Conservation (phyloP, 2,329 filamentous ascomycete genomes). For the Xylaria sp. region DNA sequence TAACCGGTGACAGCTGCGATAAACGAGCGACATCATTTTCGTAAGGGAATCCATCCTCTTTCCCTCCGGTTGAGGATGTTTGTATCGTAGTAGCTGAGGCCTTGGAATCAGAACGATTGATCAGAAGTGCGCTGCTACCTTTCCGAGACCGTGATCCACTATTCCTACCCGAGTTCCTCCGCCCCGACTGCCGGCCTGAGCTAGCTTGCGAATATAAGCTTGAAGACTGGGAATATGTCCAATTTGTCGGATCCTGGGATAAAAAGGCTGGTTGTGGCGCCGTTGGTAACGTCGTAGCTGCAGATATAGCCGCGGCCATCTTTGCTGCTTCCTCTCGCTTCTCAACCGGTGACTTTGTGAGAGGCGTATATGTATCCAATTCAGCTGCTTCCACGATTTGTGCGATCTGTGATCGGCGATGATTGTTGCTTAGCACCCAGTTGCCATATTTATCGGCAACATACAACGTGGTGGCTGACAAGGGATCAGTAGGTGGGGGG, state of each 20-base stretch:
- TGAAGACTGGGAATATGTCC: constrained; percentile 47
- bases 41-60: constrained; percentile 49
- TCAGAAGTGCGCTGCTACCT: constrained; percentile 31
- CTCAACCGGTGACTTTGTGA: constrained; percentile 48
- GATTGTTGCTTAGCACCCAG: constrained; percentile 60
- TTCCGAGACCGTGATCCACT: constrained; percentile 38
- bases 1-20: constrained; percentile 59
- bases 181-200: constrained; percentile 34
- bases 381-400: constrained; percentile 40
- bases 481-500: constrained; percentile 58
- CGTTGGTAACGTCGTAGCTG: constrained; percentile 40
- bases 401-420: constrained; percentile 41
- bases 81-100: constrained; percentile 54
- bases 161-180: constrained; percentile 34
- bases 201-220: constrained; percentile 53
- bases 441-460: constrained; percentile 64
- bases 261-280: constrained; percentile 49
- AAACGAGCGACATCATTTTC: constrained; percentile 45
- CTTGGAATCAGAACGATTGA: constrained; percentile 44
- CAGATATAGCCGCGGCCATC: constrained; percentile 41
- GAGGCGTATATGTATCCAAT: constrained; percentile 46
- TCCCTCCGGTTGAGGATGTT: constrained; percentile 41
- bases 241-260: constrained; percentile 33
- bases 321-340: constrained; percentile 42
- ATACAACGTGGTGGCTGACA: constrained; percentile 59